phyloP scores from a whole-genome alignment of 108 stramenopile species.

The Nitzschia putrida region DNA sequence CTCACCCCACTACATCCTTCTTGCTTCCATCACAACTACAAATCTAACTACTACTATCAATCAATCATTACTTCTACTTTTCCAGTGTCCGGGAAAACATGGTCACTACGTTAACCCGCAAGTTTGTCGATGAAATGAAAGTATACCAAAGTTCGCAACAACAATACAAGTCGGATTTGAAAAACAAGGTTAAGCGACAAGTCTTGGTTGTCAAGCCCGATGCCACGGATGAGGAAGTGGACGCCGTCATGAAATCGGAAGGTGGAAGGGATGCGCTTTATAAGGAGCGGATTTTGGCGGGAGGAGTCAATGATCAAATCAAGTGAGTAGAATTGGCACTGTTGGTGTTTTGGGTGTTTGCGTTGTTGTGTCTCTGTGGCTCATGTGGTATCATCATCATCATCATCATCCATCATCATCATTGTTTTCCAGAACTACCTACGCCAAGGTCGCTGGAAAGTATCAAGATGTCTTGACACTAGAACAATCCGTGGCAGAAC shows the following conservation, averaged over 20 bases:
- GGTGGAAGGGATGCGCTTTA: constrained; percentile 85
- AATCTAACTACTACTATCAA: too few relatives aligned
- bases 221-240: constrained; percentile 96
- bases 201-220: constrained; percentile 95
- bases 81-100: constrained; percentile 88
- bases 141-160: constrained; percentile 93
- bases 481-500: constrained; percentile 92
- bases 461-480: constrained; percentile 97
- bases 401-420: background rate
- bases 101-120: constrained; percentile 90
- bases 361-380: too few relatives aligned
- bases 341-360: too few relatives aligned
- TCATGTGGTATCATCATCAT: background rate
- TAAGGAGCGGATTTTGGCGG: constrained; percentile 81
- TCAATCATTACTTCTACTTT: too few relatives aligned
- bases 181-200: constrained; percentile 93
- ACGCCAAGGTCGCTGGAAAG: constrained; percentile 91
- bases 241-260: constrained; percentile 90
- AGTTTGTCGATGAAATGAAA: constrained; percentile 98
- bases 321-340: constrained; percentile 60
- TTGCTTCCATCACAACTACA: too few relatives aligned
- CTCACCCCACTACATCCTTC: too few relatives aligned
- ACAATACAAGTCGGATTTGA: constrained; percentile 95
- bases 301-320: constrained; percentile 89
- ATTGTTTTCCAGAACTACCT: constrained; percentile 47